Conservation (phyloP, 2,329 filamentous ascomycete genomes). For the Aureobasidium namibiae region DNA sequence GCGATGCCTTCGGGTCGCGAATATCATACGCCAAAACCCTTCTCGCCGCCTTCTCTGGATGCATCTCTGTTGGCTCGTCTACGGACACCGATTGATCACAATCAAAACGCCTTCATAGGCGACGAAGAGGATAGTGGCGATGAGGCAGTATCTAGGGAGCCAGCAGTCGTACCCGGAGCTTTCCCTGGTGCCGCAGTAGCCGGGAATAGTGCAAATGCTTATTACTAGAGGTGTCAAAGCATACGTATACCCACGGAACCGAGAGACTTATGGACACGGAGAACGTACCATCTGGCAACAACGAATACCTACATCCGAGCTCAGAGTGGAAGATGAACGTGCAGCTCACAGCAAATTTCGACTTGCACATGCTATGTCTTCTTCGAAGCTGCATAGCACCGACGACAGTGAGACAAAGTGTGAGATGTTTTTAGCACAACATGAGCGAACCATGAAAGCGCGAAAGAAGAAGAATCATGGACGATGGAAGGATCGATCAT, state of each 20-base stretch:
- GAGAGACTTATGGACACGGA: neutral
- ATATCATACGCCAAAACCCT: conserved; percentile 66
- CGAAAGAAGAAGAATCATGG: too few species aligned
- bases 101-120: conserved; percentile 34
- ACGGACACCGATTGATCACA: conserved; percentile 48
- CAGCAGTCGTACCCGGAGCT: conserved; percentile 33
- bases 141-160: conserved; percentile 25
- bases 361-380: neutral
- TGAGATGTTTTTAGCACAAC: neutral
- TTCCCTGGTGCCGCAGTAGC: conserved; percentile 39
- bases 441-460: neutral
- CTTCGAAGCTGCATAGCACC: neutral
- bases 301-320: neutral
- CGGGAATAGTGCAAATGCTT: neutral
- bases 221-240: neutral
- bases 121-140: conserved; percentile 39
- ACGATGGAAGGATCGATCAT: too few species aligned
- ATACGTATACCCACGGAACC: too few species aligned
- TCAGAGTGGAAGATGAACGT: too few species aligned
- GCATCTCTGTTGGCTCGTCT: conserved; percentile 52
- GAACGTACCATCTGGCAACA: neutral
- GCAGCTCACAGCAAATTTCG: neutral
- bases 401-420: neutral
- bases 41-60: conserved; percentile 57
- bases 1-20: conserved; percentile 84